A percentile compares a stretch with the other conserved stretches of the same genome.
phyloP scores from a whole-genome alignment of 2,329 filamentous ascomycete genomes.

The Drechmeria coniospora region DNA sequence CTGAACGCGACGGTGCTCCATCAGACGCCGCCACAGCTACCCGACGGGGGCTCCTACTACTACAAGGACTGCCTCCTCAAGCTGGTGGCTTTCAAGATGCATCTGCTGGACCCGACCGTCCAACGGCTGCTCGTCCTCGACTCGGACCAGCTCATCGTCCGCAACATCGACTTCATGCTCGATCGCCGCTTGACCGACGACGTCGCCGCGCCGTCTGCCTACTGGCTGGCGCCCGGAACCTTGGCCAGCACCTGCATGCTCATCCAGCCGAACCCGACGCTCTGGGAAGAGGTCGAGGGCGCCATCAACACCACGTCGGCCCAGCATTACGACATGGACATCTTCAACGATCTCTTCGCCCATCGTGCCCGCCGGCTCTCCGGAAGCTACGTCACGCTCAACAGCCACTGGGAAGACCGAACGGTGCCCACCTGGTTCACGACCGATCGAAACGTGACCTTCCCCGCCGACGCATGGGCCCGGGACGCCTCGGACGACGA shows the following conservation, averaged over 20 bases:
- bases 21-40: constrained; percentile 5
- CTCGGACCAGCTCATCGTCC: constrained; percentile 7
- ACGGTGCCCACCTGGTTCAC: constrained; percentile 7
- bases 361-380: neutral
- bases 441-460: neutral
- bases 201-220: constrained; percentile 5
- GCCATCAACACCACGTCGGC: constrained; percentile 2
- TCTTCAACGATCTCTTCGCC: constrained; percentile 6
- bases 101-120: constrained; percentile 5
- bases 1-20: constrained; percentile 3
- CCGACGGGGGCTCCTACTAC: constrained; percentile 1
- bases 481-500: constrained; percentile 1
- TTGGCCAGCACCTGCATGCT: constrained; percentile 9
- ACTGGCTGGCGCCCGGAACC: constrained; percentile 5
- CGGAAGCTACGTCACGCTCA: constrained; percentile 5
- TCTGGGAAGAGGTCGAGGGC: constrained; percentile 4
- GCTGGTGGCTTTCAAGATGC: constrained; percentile 6
- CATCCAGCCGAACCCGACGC: constrained; percentile 3
- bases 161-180: constrained; percentile 6
- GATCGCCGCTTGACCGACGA: constrained; percentile 3
- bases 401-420: constrained; percentile 8
- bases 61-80: constrained; percentile 8
- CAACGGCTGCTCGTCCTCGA: constrained; percentile 5
- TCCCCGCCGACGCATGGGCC: neutral
- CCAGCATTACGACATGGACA: constrained; percentile 7